phyloP scores from a whole-genome alignment of 2,329 filamentous ascomycete species.

The Chaetomium globosum region DNA sequence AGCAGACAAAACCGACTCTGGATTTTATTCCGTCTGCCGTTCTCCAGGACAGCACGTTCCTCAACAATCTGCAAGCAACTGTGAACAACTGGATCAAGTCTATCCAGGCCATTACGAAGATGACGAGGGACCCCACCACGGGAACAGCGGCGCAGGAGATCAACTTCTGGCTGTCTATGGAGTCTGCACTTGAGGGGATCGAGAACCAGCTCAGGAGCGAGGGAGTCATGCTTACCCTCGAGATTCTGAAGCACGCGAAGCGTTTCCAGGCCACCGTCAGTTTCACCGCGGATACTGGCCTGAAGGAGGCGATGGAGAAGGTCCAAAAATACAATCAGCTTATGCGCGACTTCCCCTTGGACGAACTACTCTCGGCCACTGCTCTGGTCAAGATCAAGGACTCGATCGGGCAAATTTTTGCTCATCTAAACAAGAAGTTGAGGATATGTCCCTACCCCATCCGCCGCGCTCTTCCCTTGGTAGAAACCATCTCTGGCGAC shows the following conservation, averaged over 20 bases:
- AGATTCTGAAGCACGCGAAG: slow-evolving; percentile 95
- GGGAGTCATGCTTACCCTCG: slow-evolving; percentile 86
- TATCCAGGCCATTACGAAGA: slow-evolving; percentile 93
- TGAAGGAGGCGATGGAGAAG: slow-evolving; percentile 93
- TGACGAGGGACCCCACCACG: slow-evolving; percentile 77
- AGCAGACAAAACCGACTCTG: slow-evolving; percentile 69
- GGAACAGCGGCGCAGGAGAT: slow-evolving; percentile 93
- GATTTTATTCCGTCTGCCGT: slow-evolving; percentile 75
- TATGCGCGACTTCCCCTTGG: slow-evolving; percentile 96
- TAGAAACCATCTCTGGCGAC: slow-evolving; percentile 94
- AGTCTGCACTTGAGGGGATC: slow-evolving; percentile 87
- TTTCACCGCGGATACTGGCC: slow-evolving; percentile 90
- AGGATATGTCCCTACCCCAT: slow-evolving; percentile 96
- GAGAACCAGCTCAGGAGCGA: slow-evolving; percentile 85
- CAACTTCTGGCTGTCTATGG: slow-evolving; percentile 99
- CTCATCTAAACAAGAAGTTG: slow-evolving; percentile 95
- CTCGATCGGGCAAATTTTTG: slow-evolving; percentile 85
- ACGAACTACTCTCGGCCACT: slow-evolving; percentile 90
- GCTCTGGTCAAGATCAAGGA: slow-evolving; percentile 87
- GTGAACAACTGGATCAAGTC: slow-evolving; percentile 99
- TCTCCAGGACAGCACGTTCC: slow-evolving; percentile 85
- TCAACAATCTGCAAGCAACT: slow-evolving; percentile 89
- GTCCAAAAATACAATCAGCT: slow-evolving; percentile 99
- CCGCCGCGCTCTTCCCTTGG: slow-evolving; percentile 84
- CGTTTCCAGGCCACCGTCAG: slow-evolving; percentile 97